Conservation (phyloP, 345 rosid genomes). For the Populus ilicifolia region DNA sequence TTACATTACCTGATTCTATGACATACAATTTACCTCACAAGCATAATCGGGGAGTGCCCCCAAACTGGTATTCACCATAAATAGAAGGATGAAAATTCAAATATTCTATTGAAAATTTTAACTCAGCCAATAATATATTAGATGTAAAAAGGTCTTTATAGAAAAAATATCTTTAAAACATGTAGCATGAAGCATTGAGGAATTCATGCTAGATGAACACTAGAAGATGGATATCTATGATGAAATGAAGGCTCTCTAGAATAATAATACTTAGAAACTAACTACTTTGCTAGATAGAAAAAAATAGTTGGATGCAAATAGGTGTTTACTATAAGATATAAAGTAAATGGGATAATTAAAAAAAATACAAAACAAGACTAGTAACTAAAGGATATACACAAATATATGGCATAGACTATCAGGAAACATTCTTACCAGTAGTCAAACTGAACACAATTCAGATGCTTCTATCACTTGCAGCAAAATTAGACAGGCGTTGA, state of each 20-base stretch:
- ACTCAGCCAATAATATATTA: neutral
- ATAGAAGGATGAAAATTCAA: no score
- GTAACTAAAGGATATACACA: no score
- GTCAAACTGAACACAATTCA: no score
- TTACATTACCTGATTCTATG: neutral
- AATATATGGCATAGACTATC: neutral
- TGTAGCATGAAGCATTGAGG: no score
- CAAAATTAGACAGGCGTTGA: neutral
- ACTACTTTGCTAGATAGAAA: neutral
- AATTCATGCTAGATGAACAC: accelerated
- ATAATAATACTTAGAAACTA: neutral
- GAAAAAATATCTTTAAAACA: no score
- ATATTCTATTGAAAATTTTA: no score
- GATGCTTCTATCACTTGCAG: neutral
- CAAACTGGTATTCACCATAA: no score
- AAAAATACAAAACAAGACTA: neutral
- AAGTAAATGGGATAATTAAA: no score
- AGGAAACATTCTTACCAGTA: neutral
- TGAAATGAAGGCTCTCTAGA: no score
- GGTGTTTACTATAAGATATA: neutral
- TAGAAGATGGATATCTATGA: neutral
- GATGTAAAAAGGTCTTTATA: accelerated
- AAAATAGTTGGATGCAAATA: neutral
- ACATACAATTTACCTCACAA: neutral
- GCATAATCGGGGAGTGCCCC: neutral